phyloP scores from a whole-genome alignment of 352 stramenopile genomes.

The Phytopythium kandeliae region DNA sequence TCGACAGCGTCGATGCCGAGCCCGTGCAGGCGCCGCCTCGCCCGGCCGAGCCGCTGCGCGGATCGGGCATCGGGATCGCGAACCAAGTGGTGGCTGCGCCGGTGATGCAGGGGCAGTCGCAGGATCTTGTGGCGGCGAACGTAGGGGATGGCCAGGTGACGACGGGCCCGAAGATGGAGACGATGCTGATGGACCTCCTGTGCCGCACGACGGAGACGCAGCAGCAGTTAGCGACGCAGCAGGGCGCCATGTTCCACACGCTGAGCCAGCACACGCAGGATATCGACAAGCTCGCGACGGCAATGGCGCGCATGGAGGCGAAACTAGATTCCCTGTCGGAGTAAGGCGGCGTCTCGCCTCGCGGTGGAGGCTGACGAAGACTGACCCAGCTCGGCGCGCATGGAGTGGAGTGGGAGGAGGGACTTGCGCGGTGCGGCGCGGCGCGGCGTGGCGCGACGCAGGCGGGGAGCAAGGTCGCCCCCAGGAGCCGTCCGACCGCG shows the following conservation, averaged over 20 bases:
- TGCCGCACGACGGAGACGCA: constrained; percentile 86
- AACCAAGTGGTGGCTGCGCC: constrained; percentile 72
- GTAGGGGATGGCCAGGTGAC: constrained; percentile 81
- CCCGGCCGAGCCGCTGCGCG: constrained; percentile 32
- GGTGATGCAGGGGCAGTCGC: constrained; percentile 35
- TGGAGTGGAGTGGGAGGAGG: constrained; percentile 2
- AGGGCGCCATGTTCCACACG: constrained; percentile 89
- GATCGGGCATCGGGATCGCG: constrained; percentile 67
- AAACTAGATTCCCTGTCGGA: constrained; percentile 84
- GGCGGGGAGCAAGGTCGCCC: background rate
- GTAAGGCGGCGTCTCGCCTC: constrained; percentile 21
- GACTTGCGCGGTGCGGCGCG: background rate
- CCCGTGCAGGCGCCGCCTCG: constrained; percentile 26
- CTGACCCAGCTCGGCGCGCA: constrained; percentile 1
- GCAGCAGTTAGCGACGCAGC: constrained; percentile 87
- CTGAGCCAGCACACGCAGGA: constrained; percentile 86
- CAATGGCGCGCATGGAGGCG: constrained; percentile 86
- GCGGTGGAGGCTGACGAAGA: constrained; percentile 4
- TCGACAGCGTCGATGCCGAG: constrained; percentile 44
- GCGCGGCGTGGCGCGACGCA: background rate
- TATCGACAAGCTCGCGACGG: constrained; percentile 82
- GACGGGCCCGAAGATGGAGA: constrained; percentile 85
- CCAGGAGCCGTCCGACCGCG: too few relatives aligned
- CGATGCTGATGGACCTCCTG: constrained; percentile 87
- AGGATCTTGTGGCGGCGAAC: constrained; percentile 79